Conservation (phyloP, 129 eudicot species). For the Daucus carota region DH1_v3.0 NC_030382.2:52285001-52285500, state of each 20-base stretch:
- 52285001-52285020: conserved; percentile 35
- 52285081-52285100: conserved; percentile 25
- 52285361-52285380: conserved; percentile 44
- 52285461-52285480: conserved; percentile 27
- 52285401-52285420: conserved; percentile 47
- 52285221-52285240: conserved; percentile 4
- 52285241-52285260: background rate
- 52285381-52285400: conserved; percentile 43
- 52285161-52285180: conserved; percentile 38
- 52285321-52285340: conserved; percentile 25
- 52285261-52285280: conserved; percentile 4
- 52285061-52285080: conserved; percentile 33
- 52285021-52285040: conserved; percentile 31
- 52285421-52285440: conserved; percentile 34
- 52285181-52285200: conserved; percentile 36
- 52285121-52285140: conserved; percentile 6
- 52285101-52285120: conserved; percentile 8
- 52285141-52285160: conserved; percentile 30
- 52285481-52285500: conserved; percentile 26
- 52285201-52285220: conserved; percentile 15
- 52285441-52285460: conserved; percentile 14
- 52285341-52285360: conserved; percentile 40
- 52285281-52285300: background rate
- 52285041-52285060: conserved; percentile 26
- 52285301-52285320: conserved; percentile 8